phyloP scores from a whole-genome alignment of 164 flowering plant genomes.

The Vitis rupestris region DNA sequence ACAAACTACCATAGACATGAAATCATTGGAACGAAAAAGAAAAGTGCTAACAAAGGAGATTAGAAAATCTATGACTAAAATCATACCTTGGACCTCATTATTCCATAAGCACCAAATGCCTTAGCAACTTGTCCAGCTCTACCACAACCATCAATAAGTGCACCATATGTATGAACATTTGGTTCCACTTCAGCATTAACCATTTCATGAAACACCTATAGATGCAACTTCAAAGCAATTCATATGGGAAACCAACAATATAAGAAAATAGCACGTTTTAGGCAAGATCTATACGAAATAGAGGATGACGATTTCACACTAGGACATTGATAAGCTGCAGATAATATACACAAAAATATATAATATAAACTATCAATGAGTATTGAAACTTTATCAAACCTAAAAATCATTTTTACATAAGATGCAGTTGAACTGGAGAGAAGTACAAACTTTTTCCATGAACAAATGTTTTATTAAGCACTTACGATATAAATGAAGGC shows the following conservation, averaged over 20 bases:
- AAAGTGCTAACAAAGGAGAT: not conserved
- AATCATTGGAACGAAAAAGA: not conserved
- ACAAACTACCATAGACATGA: not conserved
- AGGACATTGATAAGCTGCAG: too few relatives aligned
- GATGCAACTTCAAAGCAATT: constrained; percentile 12
- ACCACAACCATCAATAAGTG: constrained; percentile 97
- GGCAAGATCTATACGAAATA: too few relatives aligned
- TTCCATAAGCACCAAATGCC: constrained; percentile 98
- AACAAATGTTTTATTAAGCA: too few relatives aligned
- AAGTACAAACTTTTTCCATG: too few relatives aligned
- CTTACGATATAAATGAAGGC: too few relatives aligned
- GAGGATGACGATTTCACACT: too few relatives aligned
- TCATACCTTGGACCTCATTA: constrained; percentile 91
- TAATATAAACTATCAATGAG: too few relatives aligned
- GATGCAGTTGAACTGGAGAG: too few relatives aligned
- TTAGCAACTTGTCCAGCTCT: constrained; percentile 94
- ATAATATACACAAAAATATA: too few relatives aligned
- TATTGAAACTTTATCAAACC: too few relatives aligned
- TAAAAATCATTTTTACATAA: too few relatives aligned
- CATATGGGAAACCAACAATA: not conserved
- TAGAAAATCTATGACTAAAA: not conserved
- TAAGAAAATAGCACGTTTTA: not conserved
- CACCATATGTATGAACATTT: constrained; percentile 89
- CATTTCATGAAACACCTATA: constrained; percentile 92
- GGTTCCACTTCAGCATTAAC: constrained; percentile 87